phyloP scores from a whole-genome alignment of 2,329 filamentous ascomycete species.

The Alternaria rosae region DNA sequence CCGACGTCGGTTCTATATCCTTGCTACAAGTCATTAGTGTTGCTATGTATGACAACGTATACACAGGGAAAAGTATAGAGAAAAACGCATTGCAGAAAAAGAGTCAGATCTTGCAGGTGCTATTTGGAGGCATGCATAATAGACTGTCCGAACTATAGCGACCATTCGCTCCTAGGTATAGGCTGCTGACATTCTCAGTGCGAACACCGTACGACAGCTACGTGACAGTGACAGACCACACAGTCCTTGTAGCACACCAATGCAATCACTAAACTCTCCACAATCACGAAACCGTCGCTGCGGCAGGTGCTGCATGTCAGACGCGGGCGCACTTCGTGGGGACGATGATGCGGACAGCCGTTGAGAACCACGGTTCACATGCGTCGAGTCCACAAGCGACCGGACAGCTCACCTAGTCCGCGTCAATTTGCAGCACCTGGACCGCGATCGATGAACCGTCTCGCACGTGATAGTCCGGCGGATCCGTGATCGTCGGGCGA shows the following conservation, averaged over 20 bases:
- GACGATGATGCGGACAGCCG: constrained; percentile 13
- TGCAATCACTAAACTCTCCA: constrained; percentile 6
- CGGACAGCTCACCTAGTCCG: background rate
- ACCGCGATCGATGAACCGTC: constrained; percentile 4
- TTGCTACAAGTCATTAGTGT: background rate
- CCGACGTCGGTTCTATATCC: background rate
- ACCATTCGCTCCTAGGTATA: background rate
- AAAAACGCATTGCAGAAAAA: background rate
- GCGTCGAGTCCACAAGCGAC: background rate
- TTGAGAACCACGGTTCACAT: constrained; percentile 21
- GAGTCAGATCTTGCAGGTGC: background rate
- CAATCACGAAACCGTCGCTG: constrained; percentile 9
- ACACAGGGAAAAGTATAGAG: background rate
- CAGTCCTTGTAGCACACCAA: background rate
- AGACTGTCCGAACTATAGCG: background rate
- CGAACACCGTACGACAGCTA: background rate
- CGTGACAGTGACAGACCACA: background rate
- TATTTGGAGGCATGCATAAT: background rate
- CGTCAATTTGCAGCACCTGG: background rate
- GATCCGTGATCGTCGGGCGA: background rate
- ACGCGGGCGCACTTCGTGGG: constrained; percentile 9
- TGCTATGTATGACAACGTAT: background rate
- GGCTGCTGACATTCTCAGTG: background rate
- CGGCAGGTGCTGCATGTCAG: constrained; percentile 27
- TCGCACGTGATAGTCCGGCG: constrained; percentile 23